Base-by-base conservation (phyloP, 108 stramenopile species). In the Mediolabrus comicus region DNA sequence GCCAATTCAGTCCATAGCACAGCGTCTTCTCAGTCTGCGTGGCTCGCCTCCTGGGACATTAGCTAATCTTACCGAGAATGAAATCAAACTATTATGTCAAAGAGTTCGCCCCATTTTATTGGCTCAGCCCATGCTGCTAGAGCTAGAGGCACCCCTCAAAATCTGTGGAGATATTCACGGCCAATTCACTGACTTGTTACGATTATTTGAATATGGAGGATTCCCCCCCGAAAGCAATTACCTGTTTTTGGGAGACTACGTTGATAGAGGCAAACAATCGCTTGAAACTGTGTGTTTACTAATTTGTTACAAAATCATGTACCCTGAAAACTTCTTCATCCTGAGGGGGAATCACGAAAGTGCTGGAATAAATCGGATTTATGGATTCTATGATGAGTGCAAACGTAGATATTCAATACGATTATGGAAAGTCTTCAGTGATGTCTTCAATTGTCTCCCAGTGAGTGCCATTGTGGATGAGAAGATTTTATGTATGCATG, bases 401-500 rank as follows among this genome's bases (percentile, higher is more conserved):
- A 95, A 96, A 84, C 77, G 97, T 38, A 77, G 95, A 22, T 97
- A 97, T 75, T 88, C 88, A 54, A 88, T 97, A 71, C 92, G 95
- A 68, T 72, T 98, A 1, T 98, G 97, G 96, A 95, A 94, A 65
- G 85, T 90, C 2, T 97, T 97, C 76, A 94, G 92, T 16, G 97
- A 98, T 82, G 89, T 89, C 52, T 98, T 98, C 81, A 97, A 97
- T 78, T 97, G 95, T 74, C 81, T 98, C 16, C 96, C 97, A 8
- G 90, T 95, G 11, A 82, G 89, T 5, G 97, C 96, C 3, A 68
- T 96, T 56, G 89, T 97, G 19, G 97, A 98, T 62, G 97, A 96
- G 56, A 97, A 97, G 81, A 98, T 98, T 59, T 72, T 98, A 28
- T 97, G 96, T 86, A 95, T 96, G 89, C 97, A 98, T 56, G 97